Base-by-base conservation (phyloP, 768 basidiomycete genomes). In the Tricholoma furcatifolium region DNA sequence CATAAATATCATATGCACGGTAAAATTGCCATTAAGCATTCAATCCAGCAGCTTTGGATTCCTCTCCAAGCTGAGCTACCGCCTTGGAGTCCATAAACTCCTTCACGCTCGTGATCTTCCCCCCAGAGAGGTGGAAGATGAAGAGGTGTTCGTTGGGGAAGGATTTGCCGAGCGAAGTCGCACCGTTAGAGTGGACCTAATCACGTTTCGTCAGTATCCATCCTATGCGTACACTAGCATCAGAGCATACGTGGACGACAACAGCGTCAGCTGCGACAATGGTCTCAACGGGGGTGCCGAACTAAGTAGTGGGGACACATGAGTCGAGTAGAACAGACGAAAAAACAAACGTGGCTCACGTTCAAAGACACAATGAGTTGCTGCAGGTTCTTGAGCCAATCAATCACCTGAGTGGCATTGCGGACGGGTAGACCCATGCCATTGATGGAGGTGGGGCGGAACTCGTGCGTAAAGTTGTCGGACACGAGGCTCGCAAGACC, bases 61-160 rank as follows among this genome's bases (percentile, higher is more conserved):
- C 55, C 39, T 56, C 45, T 10, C 34, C 9, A 23, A 51, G 32
- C 32, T 47, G 49, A 42, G 40, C 43, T 12, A 55, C 49, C 14
- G 34, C 42, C 38, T 55, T 55, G 44, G 44, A 51, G 40, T 55
- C 49, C 49, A 55, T 47, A 39, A 55, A 55, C 34, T 51, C 49
- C 40, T 47, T 56, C 23, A 47, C 42, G 20, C 54, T 50, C 18
- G 50, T 36, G 31, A 55, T 55, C 49, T 55, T 51, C 20, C 50
- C 41, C 17, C 54, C 50, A 14, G 44, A 46, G 39, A 55, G 36
- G 34, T 51, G 45, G 44, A 55, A 55, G 32, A 55, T 55, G 44
- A 55, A 55, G n/a, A 56, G 30, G 43, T 51, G 50, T 24, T 51
- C 50, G 35, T 55, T 55, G 24, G 50, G 50, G 45, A 47, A 51